Evolutionary conservation across 495 filamentous ascomycete genomes (phyloP).

Genomic region (Hypoxylon lenormandii): DNA sequence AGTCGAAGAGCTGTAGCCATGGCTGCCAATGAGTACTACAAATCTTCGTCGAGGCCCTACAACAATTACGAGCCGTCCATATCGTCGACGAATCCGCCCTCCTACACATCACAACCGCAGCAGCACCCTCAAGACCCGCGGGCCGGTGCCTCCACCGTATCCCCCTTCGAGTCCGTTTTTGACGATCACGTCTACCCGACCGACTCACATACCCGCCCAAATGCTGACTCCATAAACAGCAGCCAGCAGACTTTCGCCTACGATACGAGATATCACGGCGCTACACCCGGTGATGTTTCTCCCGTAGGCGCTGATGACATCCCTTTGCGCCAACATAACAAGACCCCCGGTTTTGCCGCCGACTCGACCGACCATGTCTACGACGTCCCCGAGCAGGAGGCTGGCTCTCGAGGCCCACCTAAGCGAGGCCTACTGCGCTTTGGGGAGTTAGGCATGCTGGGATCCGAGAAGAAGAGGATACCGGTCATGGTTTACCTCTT

Average conservation of each 20-base stretch:
- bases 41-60: constrained; percentile 60
- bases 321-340: constrained; percentile 68
- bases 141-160: constrained; percentile 50
- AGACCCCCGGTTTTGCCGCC: constrained; percentile 49
- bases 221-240: constrained; percentile 36
- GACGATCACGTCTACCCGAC: constrained; percentile 72
- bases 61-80: constrained; percentile 48
- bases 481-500: constrained; percentile 86
- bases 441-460: constrained; percentile 63
- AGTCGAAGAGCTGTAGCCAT: constrained; percentile 60
- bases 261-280: constrained; percentile 69
- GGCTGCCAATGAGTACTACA: constrained; percentile 87
- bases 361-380: constrained; percentile 66
- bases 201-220: constrained; percentile 54
- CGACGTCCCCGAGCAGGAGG: constrained; percentile 53
- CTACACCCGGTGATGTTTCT: constrained; percentile 53
- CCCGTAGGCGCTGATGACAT: constrained; percentile 70
- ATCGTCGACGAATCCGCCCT: constrained; percentile 43
- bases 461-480: constrained; percentile 67
- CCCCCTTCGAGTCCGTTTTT: constrained; percentile 69
- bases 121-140: constrained; percentile 52
- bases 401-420: constrained; percentile 37
- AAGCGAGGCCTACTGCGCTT: constrained; percentile 55
- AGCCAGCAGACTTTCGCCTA: constrained; percentile 61
- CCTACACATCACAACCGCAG: constrained; percentile 54